phyloP scores from a whole-genome alignment of 129 eudicot genomes.

The Artemisia argyi region DNA sequence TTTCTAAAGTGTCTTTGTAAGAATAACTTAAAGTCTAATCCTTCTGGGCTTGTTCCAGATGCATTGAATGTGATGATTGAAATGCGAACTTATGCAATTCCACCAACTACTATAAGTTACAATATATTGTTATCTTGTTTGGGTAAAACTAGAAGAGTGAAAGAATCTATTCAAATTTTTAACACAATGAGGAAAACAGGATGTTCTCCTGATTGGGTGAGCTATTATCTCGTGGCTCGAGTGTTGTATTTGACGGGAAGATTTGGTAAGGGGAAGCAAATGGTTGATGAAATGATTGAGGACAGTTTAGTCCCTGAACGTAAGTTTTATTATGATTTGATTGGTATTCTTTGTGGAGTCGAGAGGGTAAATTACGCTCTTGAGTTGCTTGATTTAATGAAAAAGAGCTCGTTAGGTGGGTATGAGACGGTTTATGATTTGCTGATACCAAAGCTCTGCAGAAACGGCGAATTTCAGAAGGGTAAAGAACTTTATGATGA shows the following conservation, averaged over 20 bases:
- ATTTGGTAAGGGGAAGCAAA: constrained; percentile 65
- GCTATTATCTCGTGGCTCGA: constrained; percentile 57
- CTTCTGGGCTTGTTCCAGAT: constrained; percentile 64
- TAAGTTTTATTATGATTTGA: constrained; percentile 55
- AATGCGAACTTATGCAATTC: constrained; percentile 46
- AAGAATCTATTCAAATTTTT: constrained; percentile 53
- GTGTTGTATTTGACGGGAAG: constrained; percentile 61
- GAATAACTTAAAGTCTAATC: constrained; percentile 51
- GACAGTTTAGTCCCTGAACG: constrained; percentile 48
- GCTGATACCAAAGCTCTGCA: constrained; percentile 60
- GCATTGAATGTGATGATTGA: constrained; percentile 65
- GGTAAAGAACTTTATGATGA: constrained; percentile 66
- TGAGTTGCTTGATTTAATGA: constrained; percentile 64
- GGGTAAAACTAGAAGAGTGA: constrained; percentile 58
- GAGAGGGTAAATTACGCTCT: constrained; percentile 61
- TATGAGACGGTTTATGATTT: constrained; percentile 63
- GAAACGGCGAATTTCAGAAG: constrained; percentile 55
- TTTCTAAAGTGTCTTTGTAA: constrained; percentile 56
- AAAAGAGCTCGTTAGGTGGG: constrained; percentile 44
- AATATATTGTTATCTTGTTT: constrained; percentile 57
- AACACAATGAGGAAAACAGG: constrained; percentile 48
- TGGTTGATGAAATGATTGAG: constrained; percentile 56
- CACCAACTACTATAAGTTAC: constrained; percentile 49
- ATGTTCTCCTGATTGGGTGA: constrained; percentile 64
- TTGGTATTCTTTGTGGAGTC: constrained; percentile 68